Base-by-base conservation (phyloP, 1,284 basidiomycete genomes). In the Cystobasidiaceae sp. region DNA sequence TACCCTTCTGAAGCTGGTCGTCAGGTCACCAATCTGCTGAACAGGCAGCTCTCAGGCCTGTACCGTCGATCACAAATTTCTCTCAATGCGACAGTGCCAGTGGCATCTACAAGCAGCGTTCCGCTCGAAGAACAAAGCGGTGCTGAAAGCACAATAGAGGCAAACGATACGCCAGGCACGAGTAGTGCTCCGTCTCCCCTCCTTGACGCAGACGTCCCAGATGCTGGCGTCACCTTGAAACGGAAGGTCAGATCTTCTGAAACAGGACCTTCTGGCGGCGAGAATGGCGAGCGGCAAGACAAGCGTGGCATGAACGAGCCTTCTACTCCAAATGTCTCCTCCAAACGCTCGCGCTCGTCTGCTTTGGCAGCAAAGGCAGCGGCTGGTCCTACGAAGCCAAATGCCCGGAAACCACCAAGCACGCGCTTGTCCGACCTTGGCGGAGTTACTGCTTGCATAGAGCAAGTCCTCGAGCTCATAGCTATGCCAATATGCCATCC, bases 401-500 rank as follows among this genome's bases (percentile, higher is more conserved):
- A 56, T 49, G 37, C 32, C 13, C 37, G 54, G 21, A 45, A 43
- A 1, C 85, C 88, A 0, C 90, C 90, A 0, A 74, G 81, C 1
- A 83, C 85, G 0, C 82, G 89, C 1, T 80, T 97, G 13, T 83
- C 88, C 1, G 88, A 93, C 73, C 83, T 98, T 0, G 94, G 94
- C 23, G 94, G 94, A 3, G 84, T 97, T 6, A 85, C 89, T 56
- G 74, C 80, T 11, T 93, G 88, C 69, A 84, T 97, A 33, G 92
- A 94, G 75, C 93, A 93, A 77, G 85, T 97, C 78, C 82, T 97
- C 30, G 94, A 97, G 75, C 86, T 96, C 23, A 92, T 97, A 25
- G 93, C 90, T 0, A 87, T 97, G 84, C 94, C 94, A 0, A 79
- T 98, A 3, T 86, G 87, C 63, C 94, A 97, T 77, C 94, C 94